Evolutionary conservation across 1,284 basidiomycete species (phyloP), one percentile per base, ranked within the genome.

Genomic region (Cystobasidium pallidum): DNA sequence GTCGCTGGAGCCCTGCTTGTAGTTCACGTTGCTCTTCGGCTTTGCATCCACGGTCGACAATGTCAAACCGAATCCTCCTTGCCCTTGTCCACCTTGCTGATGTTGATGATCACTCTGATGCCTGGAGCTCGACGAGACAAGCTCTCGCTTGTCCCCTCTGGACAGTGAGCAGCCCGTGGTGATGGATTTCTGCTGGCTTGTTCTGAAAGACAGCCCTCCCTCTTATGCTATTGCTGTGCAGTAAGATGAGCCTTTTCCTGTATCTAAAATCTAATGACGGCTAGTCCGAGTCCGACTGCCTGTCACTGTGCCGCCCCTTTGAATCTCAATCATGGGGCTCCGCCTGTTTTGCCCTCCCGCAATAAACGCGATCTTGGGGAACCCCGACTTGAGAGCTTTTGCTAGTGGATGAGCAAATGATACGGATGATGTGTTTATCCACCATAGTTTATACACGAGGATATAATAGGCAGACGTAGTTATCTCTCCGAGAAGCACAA

Each of bases 91-190:
- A 17, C 19, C n/a, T 3, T 34, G 54, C 19, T n/a, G 30, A 17
- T 34, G 54, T 17, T 34, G 54, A 32, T 34, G 54, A n/a, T n/a
- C 24, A 15, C 13, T 13, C n/a, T 15, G 30, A 24, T 15, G 30
- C 24, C n/a, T 32, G 54, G 28, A 57, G 3, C 19, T 15, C 15
- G 30, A 34, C 34, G 54, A 36, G 32, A 47, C 54, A 36, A 58
- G 52, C 49, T 45, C 63, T 24, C 47, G 45, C 51, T 26, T 54
- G 51, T 54, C 63, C 47, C 47, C 15, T 26, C 34, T 54, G 47
- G 47, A 65, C 34, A 51, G 10, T 65, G 45, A 51, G 63, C 63
- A 51, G n/a, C 45, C 45, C 51, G 63, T 54, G 45, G 51, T 51
- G 47, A 32, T 26, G 15, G 21, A 32, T 34, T 30, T 57, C 15